A percentile compares a stretch with the other conserved stretches of the same genome.
Evolutionary conservation across 371 early-diverging fungal genomes (phyloP).

Genomic region (Basidiobolus meristosporus): DNA sequence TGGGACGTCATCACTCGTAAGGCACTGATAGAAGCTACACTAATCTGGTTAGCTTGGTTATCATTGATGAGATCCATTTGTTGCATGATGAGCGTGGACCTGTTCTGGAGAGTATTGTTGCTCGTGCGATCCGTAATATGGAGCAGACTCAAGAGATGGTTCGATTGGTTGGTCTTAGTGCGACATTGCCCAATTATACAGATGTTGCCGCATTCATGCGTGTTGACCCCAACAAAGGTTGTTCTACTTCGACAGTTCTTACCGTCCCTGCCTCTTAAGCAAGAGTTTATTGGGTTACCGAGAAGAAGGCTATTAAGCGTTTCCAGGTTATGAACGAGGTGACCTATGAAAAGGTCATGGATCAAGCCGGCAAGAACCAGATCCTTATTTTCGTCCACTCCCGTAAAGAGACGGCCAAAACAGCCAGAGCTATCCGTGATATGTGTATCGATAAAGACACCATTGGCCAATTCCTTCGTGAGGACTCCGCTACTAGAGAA

Average conservation of each 20-base stretch:
- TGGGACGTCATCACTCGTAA: slow-evolving; percentile 99
- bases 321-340: slow-evolving; percentile 93
- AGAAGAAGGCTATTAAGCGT: slow-evolving; percentile 85
- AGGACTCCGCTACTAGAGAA: slow-evolving; percentile 66
- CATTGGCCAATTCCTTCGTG: slow-evolving; percentile 51
- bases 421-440: slow-evolving; percentile 78
- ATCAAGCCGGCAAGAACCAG: slow-evolving; percentile 79
- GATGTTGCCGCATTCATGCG: slow-evolving; percentile 96
- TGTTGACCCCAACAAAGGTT: slow-evolving; percentile 65
- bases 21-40: slow-evolving; percentile 82
- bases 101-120: slow-evolving; percentile 91
- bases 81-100: slow-evolving; percentile 98
- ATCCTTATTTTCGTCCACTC: slow-evolving; percentile 96
- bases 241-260: slow-evolving; percentile 86
- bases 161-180: slow-evolving; percentile 93
- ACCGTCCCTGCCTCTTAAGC: slow-evolving; percentile 86
- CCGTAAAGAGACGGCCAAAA: slow-evolving; percentile 91
- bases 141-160: slow-evolving; percentile 81
- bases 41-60: slow-evolving; percentile 76
- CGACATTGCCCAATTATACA: slow-evolving; percentile 97
- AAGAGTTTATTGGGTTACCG: slow-evolving; percentile 91
- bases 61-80: slow-evolving; percentile 99
- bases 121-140: slow-evolving; percentile 77
- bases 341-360: slow-evolving; percentile 79
- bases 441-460: slow-evolving; percentile 77